These are phyloP conservation scores for Vaccinium darrowii DNA, from an alignment of 148 eudicot genomes.

Conservation along the genomic window DNA sequence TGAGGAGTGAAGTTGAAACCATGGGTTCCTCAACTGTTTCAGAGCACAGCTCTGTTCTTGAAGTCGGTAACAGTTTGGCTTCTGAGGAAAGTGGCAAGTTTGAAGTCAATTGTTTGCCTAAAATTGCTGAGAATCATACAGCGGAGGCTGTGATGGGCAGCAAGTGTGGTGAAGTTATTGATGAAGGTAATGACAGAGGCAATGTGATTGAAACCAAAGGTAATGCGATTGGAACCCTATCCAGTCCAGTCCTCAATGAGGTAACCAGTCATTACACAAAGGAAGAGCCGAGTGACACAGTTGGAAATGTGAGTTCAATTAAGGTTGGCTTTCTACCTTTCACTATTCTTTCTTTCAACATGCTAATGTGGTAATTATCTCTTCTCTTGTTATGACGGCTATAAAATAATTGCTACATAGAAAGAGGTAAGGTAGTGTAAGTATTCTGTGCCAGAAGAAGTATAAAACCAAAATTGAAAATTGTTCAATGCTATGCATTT, in stretches of 20 bases:
- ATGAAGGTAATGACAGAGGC: not conserved
- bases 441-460: not conserved
- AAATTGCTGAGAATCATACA: conserved; percentile 6
- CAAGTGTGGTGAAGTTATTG: conserved; percentile 17
- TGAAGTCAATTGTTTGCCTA: conserved; percentile 5
- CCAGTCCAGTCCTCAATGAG: conserved; percentile 28
- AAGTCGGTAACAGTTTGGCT: conserved; percentile 9
- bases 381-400: not conserved
- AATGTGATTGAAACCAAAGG: not conserved
- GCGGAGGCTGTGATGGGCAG: conserved; percentile 4
- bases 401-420: not conserved
- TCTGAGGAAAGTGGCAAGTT: conserved; percentile 5
- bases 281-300: conserved; percentile 19
- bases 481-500: not conserved
- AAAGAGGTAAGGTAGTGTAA: not conserved
- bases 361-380: not conserved
- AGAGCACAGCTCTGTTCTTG: conserved; percentile 15
- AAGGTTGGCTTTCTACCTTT: conserved; percentile 27
- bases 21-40: not conserved
- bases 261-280: conserved; percentile 18
- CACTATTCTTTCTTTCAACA: not conserved
- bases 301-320: conserved; percentile 19
- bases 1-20: conserved; percentile 17
- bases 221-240: conserved; percentile 19
- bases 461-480: not conserved